Conservation (phyloP, 257 asterid genomes). For the Eucommia ulmoides region DNA sequence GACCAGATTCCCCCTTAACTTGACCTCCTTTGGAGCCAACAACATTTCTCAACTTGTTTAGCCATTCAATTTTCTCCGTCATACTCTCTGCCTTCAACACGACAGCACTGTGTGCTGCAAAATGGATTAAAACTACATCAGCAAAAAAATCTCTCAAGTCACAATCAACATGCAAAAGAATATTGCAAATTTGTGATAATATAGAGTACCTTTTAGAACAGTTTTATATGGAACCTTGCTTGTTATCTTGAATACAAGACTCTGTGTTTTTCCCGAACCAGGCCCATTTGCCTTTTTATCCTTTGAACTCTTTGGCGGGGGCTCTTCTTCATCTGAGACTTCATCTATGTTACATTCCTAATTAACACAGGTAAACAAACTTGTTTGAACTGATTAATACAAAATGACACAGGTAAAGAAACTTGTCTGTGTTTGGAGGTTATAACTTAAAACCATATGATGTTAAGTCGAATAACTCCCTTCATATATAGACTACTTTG, state of each 20-base stretch:
- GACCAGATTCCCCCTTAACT: constrained; percentile 65
- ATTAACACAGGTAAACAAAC: no score
- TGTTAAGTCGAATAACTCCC: no score
- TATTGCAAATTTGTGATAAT: no score
- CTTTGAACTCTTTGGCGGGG: constrained; percentile 82
- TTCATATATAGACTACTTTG: no score
- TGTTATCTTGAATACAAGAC: constrained; percentile 69
- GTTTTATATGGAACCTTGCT: constrained; percentile 93
- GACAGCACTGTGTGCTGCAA: constrained; percentile 80
- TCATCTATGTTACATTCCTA: constrained; percentile 98
- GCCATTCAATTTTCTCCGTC: constrained; percentile 68
- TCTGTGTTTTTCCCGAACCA: constrained; percentile 54
- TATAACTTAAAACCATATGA: no score
- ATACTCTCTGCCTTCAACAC: constrained; percentile 73
- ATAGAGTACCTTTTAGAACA: constrained; percentile 57
- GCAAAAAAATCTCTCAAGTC: no score
- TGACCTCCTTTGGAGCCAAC: constrained; percentile 95
- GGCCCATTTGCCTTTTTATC: constrained; percentile 89
- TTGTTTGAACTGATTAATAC: no score
- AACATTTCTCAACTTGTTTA: constrained; percentile 60
- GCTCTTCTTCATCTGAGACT: constrained; percentile 69
- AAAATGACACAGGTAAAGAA: no score
- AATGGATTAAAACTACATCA: constrained; percentile 8
- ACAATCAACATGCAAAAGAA: no score
- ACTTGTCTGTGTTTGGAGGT: no score